These are phyloP conservation scores for Solanum boliviense DNA, from an alignment of 257 asterid genomes.

Conservation along the genomic window DNA sequence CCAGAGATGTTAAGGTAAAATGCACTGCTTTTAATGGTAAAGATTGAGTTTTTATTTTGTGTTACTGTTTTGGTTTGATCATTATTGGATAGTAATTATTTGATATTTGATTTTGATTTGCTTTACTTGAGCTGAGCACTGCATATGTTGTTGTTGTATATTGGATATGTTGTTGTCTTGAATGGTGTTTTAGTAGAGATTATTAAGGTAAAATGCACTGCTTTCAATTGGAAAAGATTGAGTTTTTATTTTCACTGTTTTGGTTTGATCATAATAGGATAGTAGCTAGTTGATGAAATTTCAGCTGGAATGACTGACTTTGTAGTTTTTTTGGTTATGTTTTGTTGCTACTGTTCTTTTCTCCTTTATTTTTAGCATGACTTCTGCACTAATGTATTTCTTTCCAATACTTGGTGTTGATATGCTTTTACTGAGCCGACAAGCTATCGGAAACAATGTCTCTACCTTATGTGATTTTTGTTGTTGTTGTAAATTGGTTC, in stretches of 20 bases:
- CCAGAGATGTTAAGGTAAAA: constrained; percentile 35
- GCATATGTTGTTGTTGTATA: background rate
- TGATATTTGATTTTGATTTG: background rate
- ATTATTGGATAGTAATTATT: background rate
- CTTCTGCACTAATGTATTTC: background rate
- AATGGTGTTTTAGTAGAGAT: background rate
- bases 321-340: background rate
- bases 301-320: background rate
- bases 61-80: background rate
- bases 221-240: background rate
- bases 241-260: background rate
- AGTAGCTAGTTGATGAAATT: background rate
- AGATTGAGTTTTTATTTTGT: background rate
- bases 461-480: background rate
- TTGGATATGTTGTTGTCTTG: background rate
- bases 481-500: background rate
- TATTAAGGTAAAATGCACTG: background rate
- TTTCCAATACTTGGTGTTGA: background rate
- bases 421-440: background rate
- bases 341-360: background rate
- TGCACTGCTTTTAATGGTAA: background rate
- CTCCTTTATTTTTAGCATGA: background rate
- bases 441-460: background rate
- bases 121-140: background rate
- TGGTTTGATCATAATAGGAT: background rate